phyloP scores from a whole-genome alignment of 331 rosid species.

The Malus hybrid region DNA sequence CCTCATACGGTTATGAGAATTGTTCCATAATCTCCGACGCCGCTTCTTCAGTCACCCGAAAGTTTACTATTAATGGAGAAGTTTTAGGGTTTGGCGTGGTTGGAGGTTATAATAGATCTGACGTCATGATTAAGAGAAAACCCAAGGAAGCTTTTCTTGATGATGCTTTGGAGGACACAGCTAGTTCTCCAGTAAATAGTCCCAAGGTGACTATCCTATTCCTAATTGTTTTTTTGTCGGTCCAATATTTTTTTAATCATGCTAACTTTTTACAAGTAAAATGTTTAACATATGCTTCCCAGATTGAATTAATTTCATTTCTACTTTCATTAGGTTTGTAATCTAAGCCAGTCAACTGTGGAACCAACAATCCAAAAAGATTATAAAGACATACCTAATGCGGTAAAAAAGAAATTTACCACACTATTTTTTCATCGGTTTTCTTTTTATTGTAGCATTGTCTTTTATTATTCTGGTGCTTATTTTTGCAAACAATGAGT shows the following conservation, averaged over 20 bases:
- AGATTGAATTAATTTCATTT: not conserved
- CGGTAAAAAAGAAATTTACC: constrained; percentile 18
- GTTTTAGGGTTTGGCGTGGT: constrained; percentile 9
- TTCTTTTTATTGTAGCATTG: not conserved
- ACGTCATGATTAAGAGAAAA: constrained; percentile 41
- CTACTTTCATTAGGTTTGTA: constrained; percentile 17
- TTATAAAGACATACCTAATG: not conserved
- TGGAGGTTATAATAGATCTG: constrained; percentile 15
- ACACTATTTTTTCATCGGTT: not conserved
- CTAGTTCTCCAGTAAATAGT: constrained; percentile 70
- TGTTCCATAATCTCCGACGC: constrained; percentile 26
- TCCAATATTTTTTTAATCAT: not conserved
- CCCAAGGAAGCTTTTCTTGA: constrained; percentile 33
- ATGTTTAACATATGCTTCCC: not conserved
- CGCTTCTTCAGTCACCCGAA: constrained; percentile 26
- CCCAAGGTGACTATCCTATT: constrained; percentile 43
- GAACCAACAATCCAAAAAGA: constrained; percentile 16
- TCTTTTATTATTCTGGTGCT: not conserved
- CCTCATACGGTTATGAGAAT: not conserved
- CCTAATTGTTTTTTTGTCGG: not conserved
- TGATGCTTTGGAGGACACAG: constrained; percentile 81
- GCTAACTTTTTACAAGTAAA: not conserved
- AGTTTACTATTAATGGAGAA: not conserved
- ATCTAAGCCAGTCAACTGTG: constrained; percentile 11
- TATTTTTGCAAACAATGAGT: not conserved